A percentile compares a stretch with the other conserved stretches of the same genome.
phyloP scores from a whole-genome alignment of 345 rosid genomes.

The Turnera subulata region DNA sequence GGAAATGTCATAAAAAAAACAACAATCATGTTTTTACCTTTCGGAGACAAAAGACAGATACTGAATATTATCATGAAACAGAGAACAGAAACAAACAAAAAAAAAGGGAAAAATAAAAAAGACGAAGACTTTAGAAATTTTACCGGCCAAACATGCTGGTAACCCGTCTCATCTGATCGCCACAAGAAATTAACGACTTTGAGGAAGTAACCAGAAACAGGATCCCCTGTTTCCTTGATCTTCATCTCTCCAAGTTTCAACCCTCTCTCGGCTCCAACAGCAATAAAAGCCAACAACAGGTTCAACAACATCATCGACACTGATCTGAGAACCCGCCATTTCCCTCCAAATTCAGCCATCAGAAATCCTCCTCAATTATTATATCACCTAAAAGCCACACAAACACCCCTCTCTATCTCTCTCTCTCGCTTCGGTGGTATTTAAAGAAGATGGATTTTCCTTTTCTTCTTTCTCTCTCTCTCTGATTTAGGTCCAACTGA shows the following conservation, averaged over 20 bases:
- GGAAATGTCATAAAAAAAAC: neutral
- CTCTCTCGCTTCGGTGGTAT: no score
- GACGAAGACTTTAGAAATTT: neutral
- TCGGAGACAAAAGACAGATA: neutral
- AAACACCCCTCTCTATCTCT: no score
- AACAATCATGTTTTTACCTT: no score
- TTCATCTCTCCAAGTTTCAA: slow-evolving; percentile 23
- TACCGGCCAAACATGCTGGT: slow-evolving; percentile 80
- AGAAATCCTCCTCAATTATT: slow-evolving; percentile 8
- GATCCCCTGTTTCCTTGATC: slow-evolving; percentile 14
- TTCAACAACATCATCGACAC: slow-evolving; percentile 22
- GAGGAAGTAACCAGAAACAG: slow-evolving; percentile 24
- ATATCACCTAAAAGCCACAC: no score
- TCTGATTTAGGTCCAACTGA: no score
- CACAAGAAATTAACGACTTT: slow-evolving; percentile 35
- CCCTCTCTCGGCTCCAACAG: slow-evolving; percentile 55
- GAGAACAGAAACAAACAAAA: neutral
- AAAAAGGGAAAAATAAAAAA: neutral
- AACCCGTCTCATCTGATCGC: slow-evolving; percentile 45
- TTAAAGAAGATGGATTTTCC: no score
- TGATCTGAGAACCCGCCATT: slow-evolving; percentile 38
- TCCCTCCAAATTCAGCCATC: slow-evolving; percentile 44
- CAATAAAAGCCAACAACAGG: slow-evolving; percentile 40
- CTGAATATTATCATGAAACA: neutral
- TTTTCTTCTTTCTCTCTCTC: no score